A percentile compares a stretch with the other conserved stretches of the same genome.
Evolutionary conservation across 305 asterid genomes (phyloP).

Genomic region (Andrographis paniculata): DNA sequence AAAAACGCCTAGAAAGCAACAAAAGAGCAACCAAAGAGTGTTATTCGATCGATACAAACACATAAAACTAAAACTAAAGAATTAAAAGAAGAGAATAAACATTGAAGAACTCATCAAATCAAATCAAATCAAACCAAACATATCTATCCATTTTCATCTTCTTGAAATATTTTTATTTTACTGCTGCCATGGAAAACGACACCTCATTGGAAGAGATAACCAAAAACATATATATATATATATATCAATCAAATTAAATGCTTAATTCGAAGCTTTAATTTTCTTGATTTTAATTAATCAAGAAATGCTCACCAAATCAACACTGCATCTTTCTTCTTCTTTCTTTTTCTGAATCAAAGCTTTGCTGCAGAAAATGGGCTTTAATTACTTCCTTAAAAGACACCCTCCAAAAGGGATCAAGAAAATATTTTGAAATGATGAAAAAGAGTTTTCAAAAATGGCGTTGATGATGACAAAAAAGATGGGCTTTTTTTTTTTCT

Average conservation of each 20-base stretch:
- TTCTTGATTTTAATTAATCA: too few species aligned
- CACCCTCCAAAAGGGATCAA: conserved; percentile 22
- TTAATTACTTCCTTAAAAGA: conserved; percentile 26
- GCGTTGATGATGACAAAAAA: conserved; percentile 20
- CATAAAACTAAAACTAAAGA: conserved; percentile 33
- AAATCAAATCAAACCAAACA: conserved; percentile 11
- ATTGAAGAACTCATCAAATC: conserved; percentile 63
- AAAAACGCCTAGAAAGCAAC: conserved; percentile 81
- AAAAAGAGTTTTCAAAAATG: conserved; percentile 17
- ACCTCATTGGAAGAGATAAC: conserved; percentile 20
- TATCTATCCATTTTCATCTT: background rate
- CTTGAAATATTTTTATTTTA: conserved; percentile 12
- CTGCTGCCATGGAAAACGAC: conserved; percentile 54
- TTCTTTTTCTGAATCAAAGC: conserved; percentile 20
- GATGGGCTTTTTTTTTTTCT: conserved; percentile 28
- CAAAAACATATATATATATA: background rate
- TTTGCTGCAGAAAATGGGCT: conserved; percentile 24
- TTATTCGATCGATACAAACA: conserved; percentile 19
- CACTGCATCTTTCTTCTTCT: conserved; percentile 15
- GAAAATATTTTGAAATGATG: conserved; percentile 10
- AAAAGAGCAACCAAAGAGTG: conserved; percentile 50
- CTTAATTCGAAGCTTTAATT: too few species aligned
- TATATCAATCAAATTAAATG: too few species aligned
- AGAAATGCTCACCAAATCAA: background rate
- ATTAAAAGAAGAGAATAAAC: conserved; percentile 79